A percentile compares a stretch with the other conserved stretches of the same genome.
Conservation (phyloP, 176 grass and related monocot genomes). For the Secale cereale region DNA sequence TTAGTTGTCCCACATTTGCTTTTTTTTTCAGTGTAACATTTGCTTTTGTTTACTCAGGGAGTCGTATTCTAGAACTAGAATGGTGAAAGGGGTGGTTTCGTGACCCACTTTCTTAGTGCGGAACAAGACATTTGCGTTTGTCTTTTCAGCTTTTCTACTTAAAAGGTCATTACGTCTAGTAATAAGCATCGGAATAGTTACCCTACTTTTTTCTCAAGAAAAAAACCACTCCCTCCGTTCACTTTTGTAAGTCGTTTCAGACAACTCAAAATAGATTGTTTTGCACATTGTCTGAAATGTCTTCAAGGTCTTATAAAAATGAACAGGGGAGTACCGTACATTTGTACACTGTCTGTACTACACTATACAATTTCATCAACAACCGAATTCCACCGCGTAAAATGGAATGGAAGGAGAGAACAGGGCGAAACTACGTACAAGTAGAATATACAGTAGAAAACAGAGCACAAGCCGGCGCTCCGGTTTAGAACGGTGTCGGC, state of each 20-base stretch:
- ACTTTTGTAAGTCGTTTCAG: no score
- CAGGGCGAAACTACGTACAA: background rate
- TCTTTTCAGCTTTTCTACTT: background rate
- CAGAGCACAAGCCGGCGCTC: background rate
- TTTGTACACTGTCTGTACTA: background rate
- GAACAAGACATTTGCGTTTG: background rate
- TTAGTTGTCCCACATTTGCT: background rate
- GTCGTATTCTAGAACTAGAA: background rate
- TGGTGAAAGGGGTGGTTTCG: background rate
- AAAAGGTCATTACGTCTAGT: background rate
- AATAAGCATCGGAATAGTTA: background rate
- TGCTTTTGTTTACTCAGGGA: background rate
- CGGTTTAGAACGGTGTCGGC: background rate
- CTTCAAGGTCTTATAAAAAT: no score
- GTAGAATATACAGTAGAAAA: background rate
- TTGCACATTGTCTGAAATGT: no score
- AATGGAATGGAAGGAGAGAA: background rate
- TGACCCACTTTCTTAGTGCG: background rate
- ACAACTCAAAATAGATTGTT: no score
- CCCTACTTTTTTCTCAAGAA: background rate
- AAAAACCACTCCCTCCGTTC: no score
- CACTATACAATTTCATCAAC: background rate
- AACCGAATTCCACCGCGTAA: background rate
- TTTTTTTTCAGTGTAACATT: background rate
- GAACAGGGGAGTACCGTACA: no score